Percentiles rank a stretch among this genome's conserved stretches.
Evolutionary conservation across 495 filamentous ascomycete species (phyloP).

Genomic region (Neurospora pannonica): DNA sequence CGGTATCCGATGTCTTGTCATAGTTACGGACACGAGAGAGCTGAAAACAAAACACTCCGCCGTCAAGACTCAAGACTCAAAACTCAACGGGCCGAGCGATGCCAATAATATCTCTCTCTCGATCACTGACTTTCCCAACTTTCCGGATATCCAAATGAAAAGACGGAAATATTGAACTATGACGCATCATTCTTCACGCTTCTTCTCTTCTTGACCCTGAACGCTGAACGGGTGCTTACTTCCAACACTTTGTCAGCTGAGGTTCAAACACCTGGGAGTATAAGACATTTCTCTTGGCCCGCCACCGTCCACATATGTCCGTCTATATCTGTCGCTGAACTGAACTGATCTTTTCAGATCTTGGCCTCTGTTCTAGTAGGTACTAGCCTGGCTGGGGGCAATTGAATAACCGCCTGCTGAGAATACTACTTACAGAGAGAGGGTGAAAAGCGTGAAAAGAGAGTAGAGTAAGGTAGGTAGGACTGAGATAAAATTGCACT

Average conservation of each 20-base stretch:
- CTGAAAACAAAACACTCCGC: neutral
- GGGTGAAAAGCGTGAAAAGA: neutral
- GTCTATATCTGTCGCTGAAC: neutral
- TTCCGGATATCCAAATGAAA: neutral
- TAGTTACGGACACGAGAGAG: neutral
- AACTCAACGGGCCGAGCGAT: neutral
- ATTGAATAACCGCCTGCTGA: neutral
- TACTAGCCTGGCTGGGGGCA: neutral
- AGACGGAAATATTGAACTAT: neutral
- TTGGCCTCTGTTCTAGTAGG: neutral
- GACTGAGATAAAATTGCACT: neutral
- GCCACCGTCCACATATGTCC: neutral
- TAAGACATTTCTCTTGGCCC: neutral
- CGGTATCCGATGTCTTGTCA: neutral
- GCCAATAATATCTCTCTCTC: neutral
- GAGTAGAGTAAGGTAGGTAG: neutral
- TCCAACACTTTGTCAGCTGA: neutral
- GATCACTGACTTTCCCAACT: neutral
- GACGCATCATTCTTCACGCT: neutral
- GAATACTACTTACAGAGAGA: neutral
- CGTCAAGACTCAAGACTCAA: neutral
- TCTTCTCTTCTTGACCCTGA: neutral
- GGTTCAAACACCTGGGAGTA: neutral
- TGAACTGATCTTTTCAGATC: neutral
- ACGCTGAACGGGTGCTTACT: neutral